Percentiles rank a stretch among this genome's conserved stretches.
These are phyloP conservation scores for Pichia sp. DNA, from an alignment of 1,139 yeast species.

Conservation along the genomic window DNA sequence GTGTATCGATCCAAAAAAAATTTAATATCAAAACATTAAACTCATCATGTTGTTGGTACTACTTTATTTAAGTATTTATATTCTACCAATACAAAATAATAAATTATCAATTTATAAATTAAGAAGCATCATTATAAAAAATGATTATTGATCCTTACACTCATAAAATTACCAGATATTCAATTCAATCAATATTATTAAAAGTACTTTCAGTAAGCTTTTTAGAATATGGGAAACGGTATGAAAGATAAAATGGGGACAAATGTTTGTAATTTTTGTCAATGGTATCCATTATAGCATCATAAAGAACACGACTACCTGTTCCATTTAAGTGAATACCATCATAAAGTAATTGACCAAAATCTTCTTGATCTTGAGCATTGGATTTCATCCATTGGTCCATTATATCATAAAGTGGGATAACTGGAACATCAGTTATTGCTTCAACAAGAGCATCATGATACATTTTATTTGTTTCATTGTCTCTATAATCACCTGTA, in stretches of 20 bases:
- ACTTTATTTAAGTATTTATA: no score
- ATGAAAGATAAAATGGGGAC: slow-evolving; percentile 5
- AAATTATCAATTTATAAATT: no score
- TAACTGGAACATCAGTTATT: slow-evolving; percentile 44
- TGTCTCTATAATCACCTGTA: slow-evolving; percentile 36
- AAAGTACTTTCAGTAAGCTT: slow-evolving; percentile 3
- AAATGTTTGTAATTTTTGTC: slow-evolving; percentile 40
- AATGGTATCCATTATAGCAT: slow-evolving; percentile 38
- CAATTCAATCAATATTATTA: neutral
- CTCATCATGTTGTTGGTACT: no score
- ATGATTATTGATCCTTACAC: neutral
- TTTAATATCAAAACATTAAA: no score
- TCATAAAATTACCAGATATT: neutral
- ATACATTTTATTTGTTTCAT: slow-evolving; percentile 40
- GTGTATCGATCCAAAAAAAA: no score
- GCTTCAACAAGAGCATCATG: slow-evolving; percentile 35
- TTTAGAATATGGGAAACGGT: slow-evolving; percentile 11
- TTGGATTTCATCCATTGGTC: slow-evolving; percentile 7
- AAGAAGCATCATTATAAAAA: neutral
- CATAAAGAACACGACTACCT: slow-evolving; percentile 52
- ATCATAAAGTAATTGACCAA: slow-evolving; percentile 26
- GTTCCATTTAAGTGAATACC: slow-evolving; percentile 64
- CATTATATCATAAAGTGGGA: slow-evolving; percentile 41
- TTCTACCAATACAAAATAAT: no score
- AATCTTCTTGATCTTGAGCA: slow-evolving; percentile 3